A percentile compares a stretch with the other conserved stretches of the same genome.
Conservation (phyloP, 2,329 filamentous ascomycete genomes). For the Beauveria sp. region DNA sequence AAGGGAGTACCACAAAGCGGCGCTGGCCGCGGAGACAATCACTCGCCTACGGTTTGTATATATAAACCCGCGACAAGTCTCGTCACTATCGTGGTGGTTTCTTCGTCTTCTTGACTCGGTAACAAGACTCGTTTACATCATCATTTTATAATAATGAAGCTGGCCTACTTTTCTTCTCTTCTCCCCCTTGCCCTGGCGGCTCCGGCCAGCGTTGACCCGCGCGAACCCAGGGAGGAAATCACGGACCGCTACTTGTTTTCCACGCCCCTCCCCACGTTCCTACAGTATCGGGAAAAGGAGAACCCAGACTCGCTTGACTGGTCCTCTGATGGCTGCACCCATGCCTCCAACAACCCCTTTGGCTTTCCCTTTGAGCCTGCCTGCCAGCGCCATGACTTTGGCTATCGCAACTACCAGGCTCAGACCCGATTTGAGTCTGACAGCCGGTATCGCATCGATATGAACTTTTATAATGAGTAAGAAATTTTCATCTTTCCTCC, state of each 20-base stretch:
- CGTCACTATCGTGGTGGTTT: not conserved
- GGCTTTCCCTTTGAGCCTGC: slow-evolving; percentile 21
- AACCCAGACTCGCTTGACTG: slow-evolving; percentile 13
- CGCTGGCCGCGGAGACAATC: too few relatives aligned
- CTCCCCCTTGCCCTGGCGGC: slow-evolving; percentile 16
- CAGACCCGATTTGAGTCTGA: slow-evolving; percentile 29
- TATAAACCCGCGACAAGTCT: not conserved
- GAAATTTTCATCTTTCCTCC: not conserved
- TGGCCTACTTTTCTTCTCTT: not conserved
- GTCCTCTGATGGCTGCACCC: slow-evolving; percentile 19
- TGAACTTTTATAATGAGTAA: slow-evolving; percentile 32
- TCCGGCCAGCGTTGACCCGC: slow-evolving; percentile 23
- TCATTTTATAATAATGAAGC: slow-evolving; percentile 1
- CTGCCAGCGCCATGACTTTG: slow-evolving; percentile 37
- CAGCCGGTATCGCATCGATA: slow-evolving; percentile 31
- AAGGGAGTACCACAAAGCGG: not conserved
- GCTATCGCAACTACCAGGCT: slow-evolving; percentile 29
- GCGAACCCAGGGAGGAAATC: not conserved
- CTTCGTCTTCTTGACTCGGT: not conserved
- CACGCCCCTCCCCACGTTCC: not conserved
- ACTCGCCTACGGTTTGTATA: not conserved
- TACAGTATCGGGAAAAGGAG: not conserved
- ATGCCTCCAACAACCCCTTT: slow-evolving; percentile 18
- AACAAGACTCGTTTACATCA: not conserved
- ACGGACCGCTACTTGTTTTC: slow-evolving; percentile 9